These are phyloP conservation scores for Neurospora sp. DNA, from an alignment of 495 filamentous ascomycete species.

Conservation along the genomic window DNA sequence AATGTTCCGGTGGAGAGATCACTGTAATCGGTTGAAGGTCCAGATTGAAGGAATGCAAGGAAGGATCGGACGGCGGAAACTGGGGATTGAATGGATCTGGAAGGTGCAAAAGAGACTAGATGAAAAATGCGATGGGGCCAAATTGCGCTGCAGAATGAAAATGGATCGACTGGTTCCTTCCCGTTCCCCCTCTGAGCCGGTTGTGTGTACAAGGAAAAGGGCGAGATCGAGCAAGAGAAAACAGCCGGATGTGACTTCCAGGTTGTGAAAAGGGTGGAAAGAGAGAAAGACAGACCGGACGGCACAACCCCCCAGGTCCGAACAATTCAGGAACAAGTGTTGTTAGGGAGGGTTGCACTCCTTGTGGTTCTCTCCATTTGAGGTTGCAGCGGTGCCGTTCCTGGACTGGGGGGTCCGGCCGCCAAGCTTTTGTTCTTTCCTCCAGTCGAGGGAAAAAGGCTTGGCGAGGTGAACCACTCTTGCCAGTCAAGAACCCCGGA, in stretches of 20 bases:
- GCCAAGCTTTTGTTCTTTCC: neutral
- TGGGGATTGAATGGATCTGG: neutral
- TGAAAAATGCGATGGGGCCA: neutral
- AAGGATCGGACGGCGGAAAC: neutral
- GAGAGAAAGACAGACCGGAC: neutral
- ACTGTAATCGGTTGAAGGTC: neutral
- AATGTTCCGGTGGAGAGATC: neutral
- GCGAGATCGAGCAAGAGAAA: constrained; percentile 5
- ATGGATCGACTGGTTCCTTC: neutral
- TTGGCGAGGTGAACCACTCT: neutral
- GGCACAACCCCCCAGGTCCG: constrained; percentile 2
- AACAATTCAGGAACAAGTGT: constrained; percentile 21
- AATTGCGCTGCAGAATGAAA: neutral
- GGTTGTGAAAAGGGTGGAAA: constrained; percentile 1
- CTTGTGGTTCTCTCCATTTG: neutral
- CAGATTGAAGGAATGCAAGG: neutral
- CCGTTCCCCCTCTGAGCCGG: neutral
- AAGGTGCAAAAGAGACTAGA: neutral
- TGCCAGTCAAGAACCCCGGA: neutral
- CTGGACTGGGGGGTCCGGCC: neutral
- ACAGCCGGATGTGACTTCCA: constrained; percentile 15
- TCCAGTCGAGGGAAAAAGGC: neutral
- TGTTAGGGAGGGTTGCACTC: neutral
- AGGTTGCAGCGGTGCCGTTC: neutral
- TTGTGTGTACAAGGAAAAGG: neutral